These are phyloP conservation scores for Colletotrichum orbiculare DNA, from an alignment of 2,329 filamentous ascomycete species.

Conservation along the genomic window DNA sequence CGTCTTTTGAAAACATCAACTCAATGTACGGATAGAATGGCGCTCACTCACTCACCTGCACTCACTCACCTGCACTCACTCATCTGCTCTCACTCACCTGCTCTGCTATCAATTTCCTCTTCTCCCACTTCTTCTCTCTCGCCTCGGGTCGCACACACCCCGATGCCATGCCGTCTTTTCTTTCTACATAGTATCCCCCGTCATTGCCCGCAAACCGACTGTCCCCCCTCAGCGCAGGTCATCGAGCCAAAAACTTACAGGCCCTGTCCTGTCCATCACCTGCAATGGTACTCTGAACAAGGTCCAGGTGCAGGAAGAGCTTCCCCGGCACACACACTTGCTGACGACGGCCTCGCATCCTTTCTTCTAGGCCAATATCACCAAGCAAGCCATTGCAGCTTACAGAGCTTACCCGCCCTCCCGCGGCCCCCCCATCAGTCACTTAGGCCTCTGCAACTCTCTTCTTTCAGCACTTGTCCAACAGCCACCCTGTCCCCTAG, in stretches of 20 bases:
- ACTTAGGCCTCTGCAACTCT: constrained; percentile 17
- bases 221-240: neutral
- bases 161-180: constrained; percentile 6
- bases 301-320: constrained; percentile 29
- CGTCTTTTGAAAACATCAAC: too few species aligned
- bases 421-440: constrained; percentile 5
- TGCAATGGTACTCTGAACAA: constrained; percentile 29
- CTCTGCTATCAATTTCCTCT: neutral
- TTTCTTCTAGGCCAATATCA: constrained; percentile 8
- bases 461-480: constrained; percentile 8
- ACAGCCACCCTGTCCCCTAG: constrained; percentile 8
- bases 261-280: constrained; percentile 29
- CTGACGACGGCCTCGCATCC: constrained; percentile 14
- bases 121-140: constrained; percentile 4
- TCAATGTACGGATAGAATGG: too few species aligned
- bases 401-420: constrained; percentile 18
- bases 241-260: constrained; percentile 24
- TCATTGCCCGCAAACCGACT: constrained; percentile 13
- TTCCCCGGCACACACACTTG: constrained; percentile 35
- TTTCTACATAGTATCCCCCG: neutral
- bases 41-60: neutral
- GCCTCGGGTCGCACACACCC: constrained; percentile 10
- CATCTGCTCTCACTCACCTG: constrained; percentile 4
- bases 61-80: neutral
- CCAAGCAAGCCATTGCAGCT: constrained; percentile 1